phyloP scores from a whole-genome alignment of 2,329 filamentous ascomycete genomes.

The Fusarium caatingaense region DNA sequence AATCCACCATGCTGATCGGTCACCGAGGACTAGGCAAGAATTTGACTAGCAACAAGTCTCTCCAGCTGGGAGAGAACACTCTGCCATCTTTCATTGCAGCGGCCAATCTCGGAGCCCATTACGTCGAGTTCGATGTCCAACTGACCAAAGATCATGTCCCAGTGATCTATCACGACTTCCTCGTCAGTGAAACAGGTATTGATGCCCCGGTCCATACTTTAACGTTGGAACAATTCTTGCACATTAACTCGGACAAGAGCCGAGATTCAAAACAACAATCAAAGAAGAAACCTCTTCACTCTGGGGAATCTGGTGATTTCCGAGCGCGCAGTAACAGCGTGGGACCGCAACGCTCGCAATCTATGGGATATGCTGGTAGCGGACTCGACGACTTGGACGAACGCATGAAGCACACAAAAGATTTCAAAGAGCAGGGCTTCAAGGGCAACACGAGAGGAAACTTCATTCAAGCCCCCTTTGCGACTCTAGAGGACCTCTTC shows the following conservation, averaged over 20 bases:
- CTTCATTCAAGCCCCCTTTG: conserved; percentile 96
- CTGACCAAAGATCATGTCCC: conserved; percentile 98
- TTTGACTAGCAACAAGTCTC: conserved; percentile 80
- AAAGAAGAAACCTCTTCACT: conserved; percentile 34
- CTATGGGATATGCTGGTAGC: conserved; percentile 63
- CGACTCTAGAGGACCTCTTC: conserved; percentile 94
- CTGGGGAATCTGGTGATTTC: conserved; percentile 49
- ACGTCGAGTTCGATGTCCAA: conserved; percentile 88
- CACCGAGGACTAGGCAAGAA: conserved; percentile 90
- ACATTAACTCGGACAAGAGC: conserved; percentile 74
- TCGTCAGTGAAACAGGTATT: conserved; percentile 97
- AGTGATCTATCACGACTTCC: conserved; percentile 98
- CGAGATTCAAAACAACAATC: conserved; percentile 28
- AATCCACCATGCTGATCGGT: conserved; percentile 84
- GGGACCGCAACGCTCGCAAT: conserved; percentile 63
- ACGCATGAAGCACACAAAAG: conserved; percentile 95
- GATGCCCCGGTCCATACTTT: conserved; percentile 96
- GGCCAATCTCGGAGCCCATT: conserved; percentile 86
- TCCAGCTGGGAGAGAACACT: conserved; percentile 97
- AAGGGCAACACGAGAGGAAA: conserved; percentile 95
- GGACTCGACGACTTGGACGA: conserved; percentile 67
- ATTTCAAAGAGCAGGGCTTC: conserved; percentile 94
- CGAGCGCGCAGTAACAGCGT: conserved; percentile 54
- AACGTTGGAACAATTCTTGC: conserved; percentile 94
- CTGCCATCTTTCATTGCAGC: conserved; percentile 96